phyloP scores from a whole-genome alignment of 2,329 filamentous ascomycete genomes.

The Aureobasidium sp. region DNA sequence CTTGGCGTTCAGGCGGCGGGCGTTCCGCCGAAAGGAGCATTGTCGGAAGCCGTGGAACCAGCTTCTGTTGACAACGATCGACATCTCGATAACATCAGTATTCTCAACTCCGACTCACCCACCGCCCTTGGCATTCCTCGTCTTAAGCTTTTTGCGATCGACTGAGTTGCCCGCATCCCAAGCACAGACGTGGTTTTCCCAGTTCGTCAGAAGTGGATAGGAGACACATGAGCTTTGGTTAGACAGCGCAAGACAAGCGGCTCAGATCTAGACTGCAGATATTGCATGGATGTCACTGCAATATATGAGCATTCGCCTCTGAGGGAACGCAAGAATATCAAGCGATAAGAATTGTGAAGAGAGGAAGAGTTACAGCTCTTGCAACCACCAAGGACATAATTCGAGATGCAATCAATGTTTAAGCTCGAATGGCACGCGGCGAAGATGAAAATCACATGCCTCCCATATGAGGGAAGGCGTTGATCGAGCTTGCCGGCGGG shows the following conservation, averaged over 20 bases:
- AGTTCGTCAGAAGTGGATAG: not conserved
- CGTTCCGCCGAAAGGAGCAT: no score
- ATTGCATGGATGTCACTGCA: not conserved
- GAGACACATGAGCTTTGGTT: not conserved
- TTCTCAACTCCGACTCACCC: no score
- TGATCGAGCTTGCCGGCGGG: not conserved
- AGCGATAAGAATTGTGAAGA: not conserved
- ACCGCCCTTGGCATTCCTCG: not conserved
- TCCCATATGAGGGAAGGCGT: not conserved
- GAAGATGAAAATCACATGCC: not conserved
- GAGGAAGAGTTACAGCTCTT: not conserved
- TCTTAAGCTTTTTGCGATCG: not conserved
- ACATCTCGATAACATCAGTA: not conserved
- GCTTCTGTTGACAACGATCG: no score
- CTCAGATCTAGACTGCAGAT: not conserved
- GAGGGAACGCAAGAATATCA: no score
- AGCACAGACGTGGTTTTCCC: not conserved
- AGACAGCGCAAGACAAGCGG: not conserved
- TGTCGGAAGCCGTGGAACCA: no score
- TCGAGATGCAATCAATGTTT: not conserved
- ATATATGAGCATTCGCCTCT: not conserved
- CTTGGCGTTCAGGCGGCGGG: not conserved
- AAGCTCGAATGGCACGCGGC: not conserved
- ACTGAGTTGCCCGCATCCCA: not conserved
- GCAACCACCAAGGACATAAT: not conserved